Evolutionary conservation across 768 basidiomycete genomes (phyloP), one percentile per base, ranked within the genome.

Genomic region (Solioccasus polychromus): DNA sequence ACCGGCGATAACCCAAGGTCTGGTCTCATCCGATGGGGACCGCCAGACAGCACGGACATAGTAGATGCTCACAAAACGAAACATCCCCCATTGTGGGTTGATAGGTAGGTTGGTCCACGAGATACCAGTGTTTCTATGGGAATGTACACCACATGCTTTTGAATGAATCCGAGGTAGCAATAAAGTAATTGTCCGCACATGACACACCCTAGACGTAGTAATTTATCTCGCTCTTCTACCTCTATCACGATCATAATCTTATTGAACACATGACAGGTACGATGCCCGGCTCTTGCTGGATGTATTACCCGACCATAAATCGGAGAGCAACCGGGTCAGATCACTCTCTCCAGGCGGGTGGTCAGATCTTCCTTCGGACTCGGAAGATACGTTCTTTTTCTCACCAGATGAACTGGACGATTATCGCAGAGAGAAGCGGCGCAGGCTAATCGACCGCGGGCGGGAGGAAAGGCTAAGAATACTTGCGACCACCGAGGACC

Each of bases 321-420:
- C 47, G 19, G 44, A 52, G 36, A 20, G 8, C 8, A 29, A 12
- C 24, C 50, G 24, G 5, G 10, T n/a, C 26, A 35, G 58, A 43
- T 50, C 74, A 1, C 64, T 61, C 19, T 79, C 82, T 0, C 77
- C 80, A 3, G 67, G 73, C 3, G 88, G 86, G 8, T 93, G 90
- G 90, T 85, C 84, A 1, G 85, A 91, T 61, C 75, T 93, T 3
- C 84, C 90, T 5, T 92, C 91, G 0, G 91, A 93, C 57, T 61
- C 80, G 5, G 92, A 93, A 68, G 91, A 94, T 53, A 85, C 78
- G 0, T 94, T 92, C 66, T 88, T 88, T 68, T 76, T 93, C 50
- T 73, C 80, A 1, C 76, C 76, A 0, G 71, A 74, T 6, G 91
- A 92, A 52, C 67, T 73, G 3, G 80, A 82, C 12, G 85, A 85